Evolutionary conservation across 768 basidiomycete genomes (phyloP).

Genomic region (Boletellus ananas): DNA sequence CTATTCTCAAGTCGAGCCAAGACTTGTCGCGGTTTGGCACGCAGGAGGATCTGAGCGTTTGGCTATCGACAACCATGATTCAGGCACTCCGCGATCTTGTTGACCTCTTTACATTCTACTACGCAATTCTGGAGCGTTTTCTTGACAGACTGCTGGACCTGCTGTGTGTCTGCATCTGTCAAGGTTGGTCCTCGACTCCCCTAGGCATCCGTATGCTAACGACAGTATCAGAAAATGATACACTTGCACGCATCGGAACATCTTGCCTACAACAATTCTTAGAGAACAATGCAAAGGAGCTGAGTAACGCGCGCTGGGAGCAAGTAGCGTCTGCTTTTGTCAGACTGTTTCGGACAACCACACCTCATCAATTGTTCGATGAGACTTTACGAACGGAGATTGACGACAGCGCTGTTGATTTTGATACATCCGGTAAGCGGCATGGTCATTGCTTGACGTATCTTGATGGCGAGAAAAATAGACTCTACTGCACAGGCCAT

Average conservation of each 20-base stretch:
- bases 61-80: conserved; percentile 99
- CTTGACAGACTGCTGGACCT: conserved; percentile 93
- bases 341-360: conserved; percentile 95
- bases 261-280: conserved; percentile 95
- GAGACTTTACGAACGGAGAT: conserved; percentile 85
- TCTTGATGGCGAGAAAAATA: conserved; percentile 7
- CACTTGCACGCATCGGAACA: conserved; percentile 94
- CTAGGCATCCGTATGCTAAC: conserved; percentile 2
- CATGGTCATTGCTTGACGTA: background rate
- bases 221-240: conserved; percentile 80
- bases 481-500: conserved; percentile 67
- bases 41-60: conserved; percentile 99
- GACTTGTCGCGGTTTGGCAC: conserved; percentile 91
- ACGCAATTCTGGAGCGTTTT: conserved; percentile 83
- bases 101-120: conserved; percentile 94
- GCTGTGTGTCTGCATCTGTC: conserved; percentile 94
- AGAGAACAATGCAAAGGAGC: conserved; percentile 87
- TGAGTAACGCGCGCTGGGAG: conserved; percentile 85
- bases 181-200: conserved; percentile 57
- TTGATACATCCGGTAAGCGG: conserved; percentile 42
- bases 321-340: conserved; percentile 89
- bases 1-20: conserved; percentile 88
- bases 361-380: conserved; percentile 95
- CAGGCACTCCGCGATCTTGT: conserved; percentile 94
- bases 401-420: conserved; percentile 53